Evolutionary conservation across 768 basidiomycete genomes (phyloP).

Genomic region (Roridomyces roridus): DNA sequence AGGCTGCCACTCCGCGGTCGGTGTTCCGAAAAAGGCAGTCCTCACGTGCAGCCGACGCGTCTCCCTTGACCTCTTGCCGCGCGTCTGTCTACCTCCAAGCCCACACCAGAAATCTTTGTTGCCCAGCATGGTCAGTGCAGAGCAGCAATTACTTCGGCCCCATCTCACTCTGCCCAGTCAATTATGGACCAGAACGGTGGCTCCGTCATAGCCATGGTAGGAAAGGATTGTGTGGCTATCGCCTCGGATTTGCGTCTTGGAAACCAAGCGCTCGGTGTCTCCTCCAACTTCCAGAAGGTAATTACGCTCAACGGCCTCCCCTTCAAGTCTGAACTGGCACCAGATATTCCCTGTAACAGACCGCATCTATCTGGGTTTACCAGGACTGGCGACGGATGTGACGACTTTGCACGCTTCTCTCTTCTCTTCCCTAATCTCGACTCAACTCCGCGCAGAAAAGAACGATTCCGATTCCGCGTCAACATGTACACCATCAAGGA

Average conservation of each 20-base stretch:
- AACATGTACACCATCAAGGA: slow-evolving; percentile 99
- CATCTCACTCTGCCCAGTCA: slow-evolving; percentile 57
- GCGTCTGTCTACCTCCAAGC: too few relatives aligned
- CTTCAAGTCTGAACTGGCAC: slow-evolving; percentile 20
- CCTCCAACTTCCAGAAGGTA: slow-evolving; percentile 95
- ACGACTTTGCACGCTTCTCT: slow-evolving; percentile 74
- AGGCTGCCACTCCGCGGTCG: not conserved
- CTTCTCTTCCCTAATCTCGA: slow-evolving; percentile 1
- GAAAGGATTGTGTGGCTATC: slow-evolving; percentile 98
- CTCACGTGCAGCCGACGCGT: slow-evolving; percentile 48
- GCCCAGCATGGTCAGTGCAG: slow-evolving; percentile 47
- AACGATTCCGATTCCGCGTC: slow-evolving; percentile 90
- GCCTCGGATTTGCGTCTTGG: slow-evolving; percentile 94
- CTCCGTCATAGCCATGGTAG: slow-evolving; percentile 98
- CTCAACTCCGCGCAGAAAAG: slow-evolving; percentile 60
- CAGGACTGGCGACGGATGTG: slow-evolving; percentile 94
- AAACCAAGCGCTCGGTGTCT: slow-evolving; percentile 83
- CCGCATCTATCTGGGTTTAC: slow-evolving; percentile 88
- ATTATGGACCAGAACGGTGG: slow-evolving; percentile 96
- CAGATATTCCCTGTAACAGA: slow-evolving; percentile 96
- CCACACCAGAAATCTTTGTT: slow-evolving; percentile 21
- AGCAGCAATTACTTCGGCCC: not conserved
- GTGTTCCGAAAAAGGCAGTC: too few relatives aligned
- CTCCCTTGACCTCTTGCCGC: slow-evolving; percentile 33
- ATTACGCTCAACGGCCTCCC: slow-evolving; percentile 12